phyloP scores from a whole-genome alignment of 345 rosid species.

The Limnanthes douglasii region DNA sequence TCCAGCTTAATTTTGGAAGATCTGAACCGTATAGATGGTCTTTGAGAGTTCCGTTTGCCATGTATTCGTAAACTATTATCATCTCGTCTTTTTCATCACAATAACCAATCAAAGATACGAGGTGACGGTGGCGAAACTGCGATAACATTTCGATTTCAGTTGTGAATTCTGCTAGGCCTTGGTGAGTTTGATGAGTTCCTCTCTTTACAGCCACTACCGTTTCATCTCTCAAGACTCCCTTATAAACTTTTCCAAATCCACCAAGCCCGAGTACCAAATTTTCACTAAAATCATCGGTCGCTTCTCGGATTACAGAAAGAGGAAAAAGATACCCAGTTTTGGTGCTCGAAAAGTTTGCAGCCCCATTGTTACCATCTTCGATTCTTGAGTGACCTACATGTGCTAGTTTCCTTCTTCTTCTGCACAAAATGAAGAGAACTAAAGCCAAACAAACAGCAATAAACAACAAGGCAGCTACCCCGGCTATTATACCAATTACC shows the following conservation, averaged over 20 bases:
- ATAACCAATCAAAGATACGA: constrained; percentile 53
- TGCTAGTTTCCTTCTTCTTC: constrained; percentile 15
- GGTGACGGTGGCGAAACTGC: constrained; percentile 55
- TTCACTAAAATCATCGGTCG: constrained; percentile 36
- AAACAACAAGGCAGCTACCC: constrained; percentile 20
- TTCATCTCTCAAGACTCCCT: constrained; percentile 35
- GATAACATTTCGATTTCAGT: constrained; percentile 64
- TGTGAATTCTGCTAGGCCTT: constrained; percentile 43
- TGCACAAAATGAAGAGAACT: constrained; percentile 10
- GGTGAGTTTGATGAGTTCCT: constrained; percentile 32
- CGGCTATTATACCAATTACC: constrained; percentile 15
- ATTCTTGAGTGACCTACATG: constrained; percentile 11
- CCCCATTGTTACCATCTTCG: constrained; percentile 12
- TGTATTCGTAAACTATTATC: constrained; percentile 63
- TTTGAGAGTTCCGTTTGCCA: constrained; percentile 59
- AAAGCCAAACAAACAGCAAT: constrained; percentile 12
- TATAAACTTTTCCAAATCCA: constrained; percentile 61
- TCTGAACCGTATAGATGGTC: constrained; percentile 32
- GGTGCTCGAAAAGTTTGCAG: constrained; percentile 23
- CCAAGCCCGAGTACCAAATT: constrained; percentile 45
- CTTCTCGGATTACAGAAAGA: constrained; percentile 32
- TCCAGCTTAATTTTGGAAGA: constrained; percentile 33
- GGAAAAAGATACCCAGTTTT: constrained; percentile 44
- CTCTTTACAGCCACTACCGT: constrained; percentile 57
- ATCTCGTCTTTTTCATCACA: constrained; percentile 46